These are phyloP conservation scores for Solanum virginianum DNA, from an alignment of 257 asterid species.

Conservation along the genomic window DNA sequence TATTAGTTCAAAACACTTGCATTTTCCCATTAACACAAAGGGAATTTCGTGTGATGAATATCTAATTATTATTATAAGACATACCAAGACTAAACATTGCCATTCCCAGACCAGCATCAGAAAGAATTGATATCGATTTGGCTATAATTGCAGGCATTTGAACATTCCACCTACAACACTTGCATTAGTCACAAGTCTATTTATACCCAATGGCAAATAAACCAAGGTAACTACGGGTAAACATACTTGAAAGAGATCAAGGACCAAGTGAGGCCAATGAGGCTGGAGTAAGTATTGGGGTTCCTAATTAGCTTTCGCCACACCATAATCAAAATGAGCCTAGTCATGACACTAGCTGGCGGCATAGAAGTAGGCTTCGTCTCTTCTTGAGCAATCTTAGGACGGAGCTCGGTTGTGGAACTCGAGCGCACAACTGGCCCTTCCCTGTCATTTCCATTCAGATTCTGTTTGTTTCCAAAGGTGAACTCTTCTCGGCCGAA, in stretches of 20 bases:
- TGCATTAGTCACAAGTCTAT: not conserved
- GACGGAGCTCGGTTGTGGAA: conserved; percentile 80
- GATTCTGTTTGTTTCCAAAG: conserved; percentile 21
- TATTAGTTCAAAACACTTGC: not conserved
- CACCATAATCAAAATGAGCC: conserved; percentile 37
- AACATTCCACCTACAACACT: conserved; percentile 25
- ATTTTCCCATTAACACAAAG: not conserved
- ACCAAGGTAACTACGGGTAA: not conserved
- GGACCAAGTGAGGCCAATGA: conserved; percentile 32
- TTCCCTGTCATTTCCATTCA: conserved; percentile 21
- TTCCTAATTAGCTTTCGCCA: conserved; percentile 36
- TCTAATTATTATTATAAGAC: not conserved
- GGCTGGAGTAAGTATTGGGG: conserved; percentile 40
- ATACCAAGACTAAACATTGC: conserved; percentile 47
- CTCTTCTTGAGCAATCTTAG: conserved; percentile 27
- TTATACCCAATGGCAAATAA: not conserved
- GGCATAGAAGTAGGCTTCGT: conserved; percentile 28
- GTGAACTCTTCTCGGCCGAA: conserved; percentile 56
- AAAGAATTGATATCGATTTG: conserved; percentile 28
- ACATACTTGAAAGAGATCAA: conserved; percentile 25
- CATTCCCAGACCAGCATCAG: conserved; percentile 48
- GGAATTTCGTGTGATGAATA: not conserved
- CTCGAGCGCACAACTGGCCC: conserved; percentile 68
- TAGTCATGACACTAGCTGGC: conserved; percentile 35
- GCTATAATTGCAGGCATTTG: conserved; percentile 36